Base-by-base conservation (phyloP, 202 grass and related monocot genomes). In the Brachypodium distachyon region DNA sequence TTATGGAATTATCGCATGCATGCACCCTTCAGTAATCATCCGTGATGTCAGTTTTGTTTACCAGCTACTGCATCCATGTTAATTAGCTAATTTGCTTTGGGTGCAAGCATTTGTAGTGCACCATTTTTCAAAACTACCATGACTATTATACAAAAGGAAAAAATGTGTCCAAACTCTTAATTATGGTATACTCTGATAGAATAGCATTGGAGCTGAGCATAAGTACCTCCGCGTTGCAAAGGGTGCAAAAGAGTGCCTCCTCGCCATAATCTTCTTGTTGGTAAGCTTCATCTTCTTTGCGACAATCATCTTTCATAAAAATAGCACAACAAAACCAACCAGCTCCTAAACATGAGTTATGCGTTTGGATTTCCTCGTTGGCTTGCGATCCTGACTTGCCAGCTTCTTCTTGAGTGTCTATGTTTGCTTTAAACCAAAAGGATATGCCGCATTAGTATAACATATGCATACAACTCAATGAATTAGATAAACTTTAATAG, bases 201-300 rank as follows among this genome's bases (percentile, higher is more conserved):
- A 53, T 57, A 58, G 41, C 19, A 16, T 46, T 74, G 22, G 42
- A 69, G 6, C 0, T 63, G 4, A 54, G 47, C 12, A 37, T 67
- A 28, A 79, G 26, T 89, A 99, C 96, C 96, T 99, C 91, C 1
- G 89, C 77, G 19, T 92, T 89, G 74, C 96, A 98, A 77, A 98
- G 85, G 61, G 91, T 95, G 74, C 96, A 98, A 83, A 98, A 99
- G 29, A 99, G 89, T 67, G 92, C 89, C 75, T 99, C 96, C 58
- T 99, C 96, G 2, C 63, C 85, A 72, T 79, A 76, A 54, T 90
- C 86, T 57, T 82, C 79, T 67, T 95, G 87, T 64, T 91, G 64
- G 69, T 95, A 82, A 78, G 70, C 78, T 58, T 90, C 83, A 67
- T 95, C 87, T 27, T 62, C 75, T 84, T 90, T 87, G 74, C 81